Evolutionary conservation across 768 basidiomycete species (phyloP), one percentile per base, ranked within the genome.

Genomic region (Suillus brevipes): DNA sequence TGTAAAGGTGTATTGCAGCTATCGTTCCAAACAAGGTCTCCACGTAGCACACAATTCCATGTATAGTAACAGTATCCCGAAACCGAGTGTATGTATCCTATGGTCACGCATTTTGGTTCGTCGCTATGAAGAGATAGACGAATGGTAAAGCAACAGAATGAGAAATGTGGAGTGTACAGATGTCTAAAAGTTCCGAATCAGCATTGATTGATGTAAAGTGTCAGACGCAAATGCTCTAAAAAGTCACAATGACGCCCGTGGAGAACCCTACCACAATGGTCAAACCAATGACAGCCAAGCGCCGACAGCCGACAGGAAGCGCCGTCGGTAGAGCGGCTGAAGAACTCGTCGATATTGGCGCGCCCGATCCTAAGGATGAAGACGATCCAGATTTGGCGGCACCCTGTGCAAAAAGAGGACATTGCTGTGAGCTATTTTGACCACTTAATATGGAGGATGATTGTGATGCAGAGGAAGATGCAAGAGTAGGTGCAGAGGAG

Each of bases 1-100:
- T 91, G 72, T 87, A 75, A 55, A 53, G 18, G 34, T 42, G 6
- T 8, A 50, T 47, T 45, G 47, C 18, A 28, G 25, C 23, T 13
- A 18, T 23, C 20, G 3, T 42, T 20, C 4, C 7, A 2, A 28
- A 13, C 16, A 40, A 56, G 56, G 31, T 20, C 71, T 74, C 56
- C 75, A 77, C 31, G 25, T 59, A 23, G 73, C 72, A 36, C 53
- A n/a, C n/a, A 20, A 28, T 18, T 40, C 5, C 12, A 53, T 31
- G 52, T 53, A 53, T 28, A 8, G 8, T 4, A 28, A 58, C 37
- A 58, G 23, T 38, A 38, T 57, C n/a, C 56, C 16, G 23, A 40
- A 25, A 38, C 4, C 4, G 23, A 58, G 4, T 37, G 12, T 37
- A 16, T 38, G 56, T 38, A 40, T 58, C 1, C 16, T 38, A 36